Percentiles rank a stretch among this genome's conserved stretches.
Conservation (phyloP, 139 green algal species). For the Coelastrella sp. region DNA sequence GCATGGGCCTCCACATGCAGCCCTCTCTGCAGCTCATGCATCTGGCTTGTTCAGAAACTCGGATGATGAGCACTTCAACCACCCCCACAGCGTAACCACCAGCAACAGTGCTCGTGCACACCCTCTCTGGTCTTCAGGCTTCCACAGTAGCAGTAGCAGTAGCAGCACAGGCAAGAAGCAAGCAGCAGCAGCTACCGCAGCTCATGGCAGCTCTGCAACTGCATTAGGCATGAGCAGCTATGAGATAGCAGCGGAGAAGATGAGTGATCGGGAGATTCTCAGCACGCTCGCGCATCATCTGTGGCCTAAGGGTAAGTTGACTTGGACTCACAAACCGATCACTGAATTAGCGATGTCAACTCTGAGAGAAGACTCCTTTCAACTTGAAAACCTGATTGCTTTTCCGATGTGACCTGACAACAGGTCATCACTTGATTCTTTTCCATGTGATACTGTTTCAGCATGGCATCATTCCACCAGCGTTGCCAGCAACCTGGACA, state of each 20-base stretch:
- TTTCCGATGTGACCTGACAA: too few relatives aligned
- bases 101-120: not conserved
- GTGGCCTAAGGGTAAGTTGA: constrained; percentile 49
- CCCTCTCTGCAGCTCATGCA: not conserved
- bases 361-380: too few relatives aligned
- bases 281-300: constrained; percentile 56
- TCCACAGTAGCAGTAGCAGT: not conserved
- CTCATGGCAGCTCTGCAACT: not conserved
- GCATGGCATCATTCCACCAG: too few relatives aligned
- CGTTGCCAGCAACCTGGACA: too few relatives aligned
- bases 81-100: not conserved
- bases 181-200: not conserved
- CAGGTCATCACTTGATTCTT: too few relatives aligned
- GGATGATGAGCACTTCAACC: too few relatives aligned
- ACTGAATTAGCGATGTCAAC: too few relatives aligned
- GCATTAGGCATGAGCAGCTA: constrained; percentile 37
- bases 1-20: not conserved
- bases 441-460: too few relatives aligned
- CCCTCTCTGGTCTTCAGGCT: not conserved
- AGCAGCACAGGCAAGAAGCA: not conserved
- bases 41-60: not conserved
- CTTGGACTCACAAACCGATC: not conserved
- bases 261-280: constrained; percentile 75
- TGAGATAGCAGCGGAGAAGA: constrained; percentile 53
- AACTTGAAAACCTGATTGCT: too few relatives aligned